Base-by-base conservation (phyloP, 768 basidiomycete species). In the Leccinellum luteum region DNA sequence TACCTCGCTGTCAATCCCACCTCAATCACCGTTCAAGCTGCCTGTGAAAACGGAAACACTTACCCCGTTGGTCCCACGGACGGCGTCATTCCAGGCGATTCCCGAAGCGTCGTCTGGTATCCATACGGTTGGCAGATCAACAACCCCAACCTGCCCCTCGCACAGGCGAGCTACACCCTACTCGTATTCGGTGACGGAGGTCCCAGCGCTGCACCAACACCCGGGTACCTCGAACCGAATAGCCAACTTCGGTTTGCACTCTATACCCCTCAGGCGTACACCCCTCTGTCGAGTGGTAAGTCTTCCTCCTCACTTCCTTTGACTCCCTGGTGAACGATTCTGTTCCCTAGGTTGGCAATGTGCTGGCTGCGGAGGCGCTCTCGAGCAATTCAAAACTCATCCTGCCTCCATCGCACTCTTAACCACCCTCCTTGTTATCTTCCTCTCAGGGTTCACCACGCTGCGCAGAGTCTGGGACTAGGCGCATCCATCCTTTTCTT, bases 11-110 rank as follows among this genome's bases (percentile, higher is more conserved):
- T 76, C 56, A 75, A 75, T 0, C 88, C 88, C 3, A 72, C 75
- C 12, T 65, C 74, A 54, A 73, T 89, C 55, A 89, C 87, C 14
- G 74, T 89, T 49, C 79, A 81, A 49, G 87, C 88, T 47, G 78
- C 82, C 52, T 86, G 85, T 65, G 79, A 81, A 14, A 89, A 88
- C 65, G 85, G 85, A 4, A 81, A 83, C 70, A 87, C 86, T 19
- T 89, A 86, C 65, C 81, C 84, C 1, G 77, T 89, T 8, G 86
- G 85, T 0, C 81, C 85, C 2, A 76, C 83, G 13, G 64, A 82
- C 60, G 80, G 82, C 28, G 69, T 80, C 59, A 76, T 86, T 13
- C 69, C 80, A 0, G 87, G 84, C 0, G 70, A 74, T 10, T 76
- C 81, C 0, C 83, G 81, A 47, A 71, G 71, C 52, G 74, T 82